Conservation (phyloP, 345 rosid genomes). For the Heritiera fomes region DNA sequence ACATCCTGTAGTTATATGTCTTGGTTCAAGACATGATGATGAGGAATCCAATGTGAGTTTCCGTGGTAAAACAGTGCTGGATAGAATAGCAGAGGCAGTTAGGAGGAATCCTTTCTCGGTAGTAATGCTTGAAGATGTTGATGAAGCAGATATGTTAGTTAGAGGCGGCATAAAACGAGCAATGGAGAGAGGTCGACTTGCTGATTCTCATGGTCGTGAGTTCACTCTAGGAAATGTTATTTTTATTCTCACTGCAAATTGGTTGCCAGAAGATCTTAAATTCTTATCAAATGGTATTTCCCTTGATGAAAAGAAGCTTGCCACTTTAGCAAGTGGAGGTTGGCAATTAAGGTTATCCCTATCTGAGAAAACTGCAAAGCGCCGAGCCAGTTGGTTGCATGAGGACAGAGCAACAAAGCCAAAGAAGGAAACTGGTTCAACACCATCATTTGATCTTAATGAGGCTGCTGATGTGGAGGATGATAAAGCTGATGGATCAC, state of each 20-base stretch:
- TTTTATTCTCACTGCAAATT: conserved; percentile 70
- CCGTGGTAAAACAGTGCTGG: conserved; percentile 87
- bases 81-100: conserved; percentile 78
- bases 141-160: conserved; percentile 71
- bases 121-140: conserved; percentile 81
- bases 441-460: conserved; percentile 69
- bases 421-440: conserved; percentile 52
- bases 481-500: conserved; percentile 71
- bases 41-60: conserved; percentile 42
- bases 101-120: conserved; percentile 82
- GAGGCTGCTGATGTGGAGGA: conserved; percentile 67
- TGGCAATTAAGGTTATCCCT: conserved; percentile 75
- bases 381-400: conserved; percentile 70
- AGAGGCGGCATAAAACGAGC: conserved; percentile 79
- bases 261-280: conserved; percentile 49
- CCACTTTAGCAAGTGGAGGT: conserved; percentile 50
- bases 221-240: conserved; percentile 87
- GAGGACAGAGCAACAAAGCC: conserved; percentile 52
- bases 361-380: conserved; percentile 59
- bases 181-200: conserved; percentile 85
- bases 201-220: conserved; percentile 92
- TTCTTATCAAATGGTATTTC: conserved; percentile 33
- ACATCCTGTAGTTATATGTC: conserved; percentile 55
- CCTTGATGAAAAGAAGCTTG: conserved; percentile 66
- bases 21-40: conserved; percentile 55